phyloP scores from a whole-genome alignment of 2,329 filamentous ascomycete species.

The Talaromyces sp. region DNA sequence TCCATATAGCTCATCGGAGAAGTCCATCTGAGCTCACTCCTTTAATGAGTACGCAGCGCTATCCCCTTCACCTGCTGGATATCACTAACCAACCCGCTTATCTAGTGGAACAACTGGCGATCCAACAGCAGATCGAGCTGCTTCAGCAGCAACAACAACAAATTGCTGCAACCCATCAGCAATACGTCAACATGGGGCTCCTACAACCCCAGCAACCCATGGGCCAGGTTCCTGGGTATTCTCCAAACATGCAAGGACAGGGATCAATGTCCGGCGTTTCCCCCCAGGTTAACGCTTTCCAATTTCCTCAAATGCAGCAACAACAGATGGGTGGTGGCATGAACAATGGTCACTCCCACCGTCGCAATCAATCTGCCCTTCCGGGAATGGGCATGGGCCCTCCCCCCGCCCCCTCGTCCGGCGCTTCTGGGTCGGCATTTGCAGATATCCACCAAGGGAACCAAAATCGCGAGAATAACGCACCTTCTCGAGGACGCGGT shows the following conservation, averaged over 20 bases:
- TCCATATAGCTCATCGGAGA: slow-evolving; percentile 95
- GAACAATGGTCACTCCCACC: slow-evolving; percentile 80
- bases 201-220: slow-evolving; percentile 79
- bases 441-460: slow-evolving; percentile 63
- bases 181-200: slow-evolving; percentile 97
- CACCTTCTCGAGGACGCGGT: slow-evolving; percentile 68
- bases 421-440: slow-evolving; percentile 64
- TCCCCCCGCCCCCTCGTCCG: slow-evolving; percentile 85
- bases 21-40: slow-evolving; percentile 97
- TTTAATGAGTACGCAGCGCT: slow-evolving; percentile 80
- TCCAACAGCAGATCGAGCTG: slow-evolving; percentile 96
- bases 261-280: slow-evolving; percentile 65
- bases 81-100: background rate
- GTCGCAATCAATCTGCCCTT: slow-evolving; percentile 95
- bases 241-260: slow-evolving; percentile 66
- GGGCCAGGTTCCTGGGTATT: slow-evolving; percentile 64
- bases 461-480: slow-evolving; percentile 67
- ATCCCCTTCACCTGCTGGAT: background rate
- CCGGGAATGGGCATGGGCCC: slow-evolving; percentile 89
- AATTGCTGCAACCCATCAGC: slow-evolving; percentile 91
- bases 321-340: slow-evolving; percentile 50
- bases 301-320: slow-evolving; percentile 67
- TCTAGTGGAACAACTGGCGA: slow-evolving; percentile 91
- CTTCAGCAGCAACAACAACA: slow-evolving; percentile 97
- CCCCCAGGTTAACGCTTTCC: slow-evolving; percentile 72